Evolutionary conservation across 306 rosid genomes (phyloP).

Genomic region (Benincasa hispida): DNA sequence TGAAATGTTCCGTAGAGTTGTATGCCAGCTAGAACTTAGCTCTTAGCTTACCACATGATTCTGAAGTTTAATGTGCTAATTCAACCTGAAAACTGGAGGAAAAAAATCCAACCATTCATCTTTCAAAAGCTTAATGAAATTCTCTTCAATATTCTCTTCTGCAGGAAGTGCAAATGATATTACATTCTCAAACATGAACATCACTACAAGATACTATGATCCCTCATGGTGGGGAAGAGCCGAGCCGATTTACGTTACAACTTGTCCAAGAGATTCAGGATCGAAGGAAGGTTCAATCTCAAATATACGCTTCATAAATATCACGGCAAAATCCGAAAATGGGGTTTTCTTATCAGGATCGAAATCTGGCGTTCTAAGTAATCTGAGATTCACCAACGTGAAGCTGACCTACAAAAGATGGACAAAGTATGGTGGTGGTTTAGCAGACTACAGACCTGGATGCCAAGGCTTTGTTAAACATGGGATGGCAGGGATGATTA

Average conservation of each 20-base stretch:
- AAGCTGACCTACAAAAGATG: constrained; percentile 48
- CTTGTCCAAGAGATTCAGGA: constrained; percentile 48
- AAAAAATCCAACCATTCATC: neutral
- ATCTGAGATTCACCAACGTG: constrained; percentile 67
- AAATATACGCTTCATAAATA: constrained; percentile 54
- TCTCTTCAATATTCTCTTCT: neutral
- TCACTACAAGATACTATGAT: constrained; percentile 85
- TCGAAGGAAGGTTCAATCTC: constrained; percentile 85
- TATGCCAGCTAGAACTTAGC: neutral
- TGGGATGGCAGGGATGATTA: constrained; percentile 51
- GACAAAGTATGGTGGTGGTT: constrained; percentile 51
- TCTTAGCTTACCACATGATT: neutral
- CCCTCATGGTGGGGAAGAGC: constrained; percentile 99
- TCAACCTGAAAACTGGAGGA: neutral
- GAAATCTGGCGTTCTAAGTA: constrained; percentile 47
- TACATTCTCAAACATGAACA: constrained; percentile 80
- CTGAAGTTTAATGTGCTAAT: neutral
- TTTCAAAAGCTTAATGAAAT: neutral
- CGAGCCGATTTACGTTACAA: constrained; percentile 78
- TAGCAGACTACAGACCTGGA: constrained; percentile 80
- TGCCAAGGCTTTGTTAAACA: constrained; percentile 74
- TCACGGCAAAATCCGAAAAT: constrained; percentile 66
- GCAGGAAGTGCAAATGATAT: constrained; percentile 81
- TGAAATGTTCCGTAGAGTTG: neutral
- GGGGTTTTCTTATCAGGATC: constrained; percentile 87